Percentiles rank a stretch among this genome's conserved stretches.
Conservation (phyloP, 2,329 filamentous ascomycete genomes). For the Aureobasidium sp. region DNA sequence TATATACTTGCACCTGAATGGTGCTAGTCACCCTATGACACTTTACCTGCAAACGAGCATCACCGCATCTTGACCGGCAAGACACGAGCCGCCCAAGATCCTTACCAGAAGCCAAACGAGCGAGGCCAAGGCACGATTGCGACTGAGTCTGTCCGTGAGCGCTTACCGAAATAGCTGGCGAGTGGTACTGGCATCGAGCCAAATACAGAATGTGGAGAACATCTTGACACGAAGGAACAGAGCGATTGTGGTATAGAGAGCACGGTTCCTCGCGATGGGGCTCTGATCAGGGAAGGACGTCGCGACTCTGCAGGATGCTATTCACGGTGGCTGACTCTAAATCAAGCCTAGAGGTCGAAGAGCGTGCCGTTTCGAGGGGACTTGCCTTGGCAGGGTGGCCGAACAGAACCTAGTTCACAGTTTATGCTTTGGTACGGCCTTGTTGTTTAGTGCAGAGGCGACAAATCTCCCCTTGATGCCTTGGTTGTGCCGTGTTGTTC, state of each 20-base stretch:
- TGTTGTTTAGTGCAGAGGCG: conserved; percentile 3
- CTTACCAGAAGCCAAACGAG: neutral
- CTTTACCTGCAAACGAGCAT: conserved; percentile 5
- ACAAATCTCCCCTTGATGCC: neutral
- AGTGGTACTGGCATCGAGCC: neutral
- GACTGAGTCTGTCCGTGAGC: neutral
- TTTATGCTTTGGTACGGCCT: conserved; percentile 8
- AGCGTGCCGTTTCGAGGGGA: neutral
- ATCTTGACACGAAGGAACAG: conserved; percentile 4
- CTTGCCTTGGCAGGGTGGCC: conserved; percentile 1
- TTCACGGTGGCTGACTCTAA: conserved; percentile 8
- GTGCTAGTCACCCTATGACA: neutral
- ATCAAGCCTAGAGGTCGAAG: neutral
- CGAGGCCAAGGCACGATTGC: conserved; percentile 9
- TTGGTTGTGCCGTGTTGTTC: neutral
- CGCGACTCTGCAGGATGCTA: conserved; percentile 1
- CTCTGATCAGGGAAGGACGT: neutral
- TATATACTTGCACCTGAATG: conserved; percentile 1
- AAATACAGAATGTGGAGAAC: neutral
- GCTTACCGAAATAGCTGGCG: neutral
- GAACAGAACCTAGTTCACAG: neutral
- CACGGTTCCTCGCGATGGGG: neutral
- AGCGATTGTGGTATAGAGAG: conserved; percentile 1
- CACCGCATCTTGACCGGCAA: neutral
- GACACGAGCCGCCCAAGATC: neutral